These are phyloP conservation scores for Penstemon davidsonii DNA, from an alignment of 257 asterid species.

Conservation along the genomic window DNA sequence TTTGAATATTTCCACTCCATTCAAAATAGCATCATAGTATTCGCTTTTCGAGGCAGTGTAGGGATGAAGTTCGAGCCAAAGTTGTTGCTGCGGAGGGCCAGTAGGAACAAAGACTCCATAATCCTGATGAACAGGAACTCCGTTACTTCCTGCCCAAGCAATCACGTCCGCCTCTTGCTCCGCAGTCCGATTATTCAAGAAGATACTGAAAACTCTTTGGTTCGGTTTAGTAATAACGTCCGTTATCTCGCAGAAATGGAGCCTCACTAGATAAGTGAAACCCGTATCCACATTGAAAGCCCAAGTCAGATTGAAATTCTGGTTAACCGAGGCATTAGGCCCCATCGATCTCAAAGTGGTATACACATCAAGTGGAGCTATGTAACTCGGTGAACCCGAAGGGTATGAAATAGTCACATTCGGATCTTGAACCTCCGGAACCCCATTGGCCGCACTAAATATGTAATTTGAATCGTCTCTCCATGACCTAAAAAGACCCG, in stretches of 20 bases:
- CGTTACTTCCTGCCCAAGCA: slow-evolving; percentile 47
- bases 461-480: slow-evolving; percentile 41
- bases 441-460: slow-evolving; percentile 43
- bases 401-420: slow-evolving; percentile 36
- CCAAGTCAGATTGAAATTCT: slow-evolving; percentile 52
- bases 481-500: slow-evolving; percentile 59
- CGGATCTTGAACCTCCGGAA: slow-evolving; percentile 39
- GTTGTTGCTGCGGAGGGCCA: slow-evolving; percentile 62
- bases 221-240: slow-evolving; percentile 27
- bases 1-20: not conserved
- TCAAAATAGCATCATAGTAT: slow-evolving; percentile 33
- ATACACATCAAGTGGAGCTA: slow-evolving; percentile 56
- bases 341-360: slow-evolving; percentile 53
- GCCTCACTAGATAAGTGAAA: slow-evolving; percentile 56
- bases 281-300: slow-evolving; percentile 48
- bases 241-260: slow-evolving; percentile 61
- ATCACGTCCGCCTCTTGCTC: slow-evolving; percentile 43
- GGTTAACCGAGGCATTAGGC: slow-evolving; percentile 38
- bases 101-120: slow-evolving; percentile 54
- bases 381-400: slow-evolving; percentile 30
- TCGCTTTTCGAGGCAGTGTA: slow-evolving; percentile 29
- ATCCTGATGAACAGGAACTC: slow-evolving; percentile 61
- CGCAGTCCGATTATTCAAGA: slow-evolving; percentile 49
- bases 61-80: slow-evolving; percentile 80
- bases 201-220: slow-evolving; percentile 49